Conservation (phyloP, 1,139 yeast species). For the Pichia kudriavzevii region DNA sequence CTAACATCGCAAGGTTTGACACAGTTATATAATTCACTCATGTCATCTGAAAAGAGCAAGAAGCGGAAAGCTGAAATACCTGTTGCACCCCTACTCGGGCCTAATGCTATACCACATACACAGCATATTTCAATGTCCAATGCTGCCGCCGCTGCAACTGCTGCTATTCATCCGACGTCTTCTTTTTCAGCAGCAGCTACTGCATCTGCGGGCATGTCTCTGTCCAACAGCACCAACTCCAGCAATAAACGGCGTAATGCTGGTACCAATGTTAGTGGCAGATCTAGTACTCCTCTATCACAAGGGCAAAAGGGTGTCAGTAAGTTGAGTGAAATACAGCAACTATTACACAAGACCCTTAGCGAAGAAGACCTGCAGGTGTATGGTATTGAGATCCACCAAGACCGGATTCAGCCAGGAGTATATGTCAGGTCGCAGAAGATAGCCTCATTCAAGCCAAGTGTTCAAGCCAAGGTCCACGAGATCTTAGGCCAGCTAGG, state of each 20-base stretch:
- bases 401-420: constrained; percentile 71
- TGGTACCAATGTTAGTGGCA: background rate
- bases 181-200: too few relatives aligned
- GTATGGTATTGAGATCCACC: constrained; percentile 77
- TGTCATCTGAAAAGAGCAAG: constrained; percentile 67
- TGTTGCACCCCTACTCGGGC: constrained; percentile 52
- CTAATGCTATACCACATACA: constrained; percentile 42
- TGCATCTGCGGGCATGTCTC: too few relatives aligned
- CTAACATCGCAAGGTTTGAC: constrained; percentile 85
- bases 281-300: too few relatives aligned
- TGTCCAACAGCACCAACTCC: background rate
- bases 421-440: constrained; percentile 73
- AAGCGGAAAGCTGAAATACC: constrained; percentile 45
- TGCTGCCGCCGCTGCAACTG: constrained; percentile 27
- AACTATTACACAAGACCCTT: constrained; percentile 42
- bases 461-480: constrained; percentile 70
- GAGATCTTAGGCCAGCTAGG: constrained; percentile 74
- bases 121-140: constrained; percentile 20
- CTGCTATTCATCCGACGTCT: background rate
- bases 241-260: constrained; percentile 4
- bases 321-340: constrained; percentile 31
- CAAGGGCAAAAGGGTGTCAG: constrained; percentile 12
- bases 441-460: constrained; percentile 52
- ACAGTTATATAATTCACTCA: constrained; percentile 71
- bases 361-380: constrained; percentile 77